Conservation (phyloP, 768 basidiomycete species). For the Naematelia aurantialba region DNA sequence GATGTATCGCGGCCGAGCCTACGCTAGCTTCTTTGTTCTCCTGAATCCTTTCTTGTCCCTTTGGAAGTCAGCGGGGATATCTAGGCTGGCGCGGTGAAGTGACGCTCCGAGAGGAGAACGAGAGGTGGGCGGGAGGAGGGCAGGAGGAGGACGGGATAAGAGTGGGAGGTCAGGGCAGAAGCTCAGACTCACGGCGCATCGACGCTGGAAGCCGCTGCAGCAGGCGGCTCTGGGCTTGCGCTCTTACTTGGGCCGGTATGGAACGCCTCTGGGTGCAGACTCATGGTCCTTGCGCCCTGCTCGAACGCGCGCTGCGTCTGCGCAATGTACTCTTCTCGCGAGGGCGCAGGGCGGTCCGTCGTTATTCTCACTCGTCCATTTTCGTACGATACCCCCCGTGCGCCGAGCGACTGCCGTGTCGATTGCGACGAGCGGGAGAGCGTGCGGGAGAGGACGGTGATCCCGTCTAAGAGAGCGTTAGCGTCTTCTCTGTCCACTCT, state of each 20-base stretch:
- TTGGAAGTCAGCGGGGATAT: constrained; percentile 9
- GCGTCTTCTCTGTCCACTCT: neutral
- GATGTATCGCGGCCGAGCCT: neutral
- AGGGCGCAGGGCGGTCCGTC: constrained; percentile 33
- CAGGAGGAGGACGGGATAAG: constrained; percentile 1
- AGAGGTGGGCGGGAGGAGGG: neutral
- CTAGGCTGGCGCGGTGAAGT: neutral
- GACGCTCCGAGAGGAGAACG: neutral
- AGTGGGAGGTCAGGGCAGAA: neutral
- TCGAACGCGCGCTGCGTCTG: constrained; percentile 36
- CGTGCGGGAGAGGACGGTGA: constrained; percentile 8
- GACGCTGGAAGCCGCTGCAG: constrained; percentile 2
- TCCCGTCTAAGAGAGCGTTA: neutral
- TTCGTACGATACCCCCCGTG: constrained; percentile 26
- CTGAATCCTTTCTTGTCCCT: constrained; percentile 38
- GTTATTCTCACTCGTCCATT: constrained; percentile 23
- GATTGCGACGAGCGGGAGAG: constrained; percentile 18
- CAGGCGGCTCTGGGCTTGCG: neutral
- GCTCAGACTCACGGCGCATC: constrained; percentile 20
- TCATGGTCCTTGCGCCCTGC: constrained; percentile 33
- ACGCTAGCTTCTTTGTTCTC: constrained; percentile 40
- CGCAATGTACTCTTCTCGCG: constrained; percentile 37
- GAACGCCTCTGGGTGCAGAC: constrained; percentile 38
- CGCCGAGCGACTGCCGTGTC: constrained; percentile 17
- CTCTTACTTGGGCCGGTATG: constrained; percentile 9